Conservation (phyloP, 2,329 filamentous ascomycete genomes). For the Beauveria rudraprayagi region DNA sequence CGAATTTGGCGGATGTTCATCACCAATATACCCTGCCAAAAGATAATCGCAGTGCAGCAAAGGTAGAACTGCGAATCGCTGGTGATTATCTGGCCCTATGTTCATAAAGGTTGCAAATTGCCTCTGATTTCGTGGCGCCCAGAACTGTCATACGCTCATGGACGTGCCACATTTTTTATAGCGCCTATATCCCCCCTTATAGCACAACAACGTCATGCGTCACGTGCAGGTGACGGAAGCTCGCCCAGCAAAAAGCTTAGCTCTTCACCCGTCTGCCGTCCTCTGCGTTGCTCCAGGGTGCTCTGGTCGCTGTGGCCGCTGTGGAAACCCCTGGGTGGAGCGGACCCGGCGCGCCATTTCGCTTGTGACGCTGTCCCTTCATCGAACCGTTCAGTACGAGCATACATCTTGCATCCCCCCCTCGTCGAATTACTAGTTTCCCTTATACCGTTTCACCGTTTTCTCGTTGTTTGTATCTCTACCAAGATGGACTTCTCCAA, state of each 20-base stretch:
- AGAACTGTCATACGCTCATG: neutral
- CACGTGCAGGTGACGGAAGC: constrained; percentile 7
- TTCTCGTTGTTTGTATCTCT: constrained; percentile 6
- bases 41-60: too few relatives aligned
- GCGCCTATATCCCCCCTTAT: too few relatives aligned
- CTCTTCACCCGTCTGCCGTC: neutral
- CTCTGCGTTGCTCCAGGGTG: too few relatives aligned
- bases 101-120: too few relatives aligned
- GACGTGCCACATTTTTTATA: too few relatives aligned
- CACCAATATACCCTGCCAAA: neutral
- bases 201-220: neutral
- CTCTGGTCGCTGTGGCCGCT: neutral
- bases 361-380: constrained; percentile 25
- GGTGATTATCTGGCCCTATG: too few relatives aligned
- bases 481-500: constrained; percentile 51
- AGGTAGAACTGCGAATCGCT: too few relatives aligned
- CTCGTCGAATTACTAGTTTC: neutral
- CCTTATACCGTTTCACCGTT: constrained; percentile 11
- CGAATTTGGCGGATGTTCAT: neutral
- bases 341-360: constrained; percentile 17
- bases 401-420: neutral
- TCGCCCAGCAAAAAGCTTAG: neutral
- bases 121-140: neutral
- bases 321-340: constrained; percentile 16
- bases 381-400: neutral